Evolutionary conservation across 768 basidiomycete species (phyloP).

Genomic region (Boletus rubropictus): DNA sequence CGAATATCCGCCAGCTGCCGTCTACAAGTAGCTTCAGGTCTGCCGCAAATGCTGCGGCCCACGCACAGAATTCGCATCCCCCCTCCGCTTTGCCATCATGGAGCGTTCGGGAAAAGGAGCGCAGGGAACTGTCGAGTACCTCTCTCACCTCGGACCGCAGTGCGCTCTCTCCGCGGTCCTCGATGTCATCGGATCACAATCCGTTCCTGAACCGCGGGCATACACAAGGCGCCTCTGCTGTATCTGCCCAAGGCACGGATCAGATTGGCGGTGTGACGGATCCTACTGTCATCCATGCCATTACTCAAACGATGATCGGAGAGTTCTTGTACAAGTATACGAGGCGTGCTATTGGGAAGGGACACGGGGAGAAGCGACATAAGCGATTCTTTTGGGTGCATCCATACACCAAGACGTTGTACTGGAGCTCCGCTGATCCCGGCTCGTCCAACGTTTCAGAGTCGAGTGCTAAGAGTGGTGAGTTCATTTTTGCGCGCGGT

Average conservation of each 20-base stretch:
- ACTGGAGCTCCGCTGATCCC: slow-evolving; percentile 95
- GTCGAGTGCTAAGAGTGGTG: slow-evolving; percentile 95
- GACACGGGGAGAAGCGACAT: slow-evolving; percentile 84
- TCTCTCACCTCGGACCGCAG: slow-evolving; percentile 69
- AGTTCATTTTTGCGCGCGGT: slow-evolving; percentile 31
- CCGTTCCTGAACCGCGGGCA: slow-evolving; percentile 40
- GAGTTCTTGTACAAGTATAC: slow-evolving; percentile 99
- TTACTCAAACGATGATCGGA: slow-evolving; percentile 99
- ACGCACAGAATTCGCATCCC: slow-evolving; percentile 42
- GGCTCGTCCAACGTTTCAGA: slow-evolving; percentile 83
- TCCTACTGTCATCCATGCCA: slow-evolving; percentile 87
- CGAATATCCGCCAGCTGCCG: slow-evolving; percentile 60
- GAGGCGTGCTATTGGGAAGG: slow-evolving; percentile 80
- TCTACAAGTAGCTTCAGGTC: slow-evolving; percentile 84
- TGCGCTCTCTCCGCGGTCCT: slow-evolving; percentile 68
- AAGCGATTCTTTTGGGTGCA: slow-evolving; percentile 99
- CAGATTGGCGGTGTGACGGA: slow-evolving; percentile 57
- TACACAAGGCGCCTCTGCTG: slow-evolving; percentile 33
- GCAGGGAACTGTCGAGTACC: slow-evolving; percentile 57
- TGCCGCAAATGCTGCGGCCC: slow-evolving; percentile 53
- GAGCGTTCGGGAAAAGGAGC: slow-evolving; percentile 47
- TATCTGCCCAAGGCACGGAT: slow-evolving; percentile 37
- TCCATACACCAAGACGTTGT: slow-evolving; percentile 95
- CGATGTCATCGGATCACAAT: slow-evolving; percentile 74
- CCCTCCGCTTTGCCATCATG: slow-evolving; percentile 43